Evolutionary conservation across 306 rosid genomes (phyloP).

Genomic region (Vigna angularis): DNA sequence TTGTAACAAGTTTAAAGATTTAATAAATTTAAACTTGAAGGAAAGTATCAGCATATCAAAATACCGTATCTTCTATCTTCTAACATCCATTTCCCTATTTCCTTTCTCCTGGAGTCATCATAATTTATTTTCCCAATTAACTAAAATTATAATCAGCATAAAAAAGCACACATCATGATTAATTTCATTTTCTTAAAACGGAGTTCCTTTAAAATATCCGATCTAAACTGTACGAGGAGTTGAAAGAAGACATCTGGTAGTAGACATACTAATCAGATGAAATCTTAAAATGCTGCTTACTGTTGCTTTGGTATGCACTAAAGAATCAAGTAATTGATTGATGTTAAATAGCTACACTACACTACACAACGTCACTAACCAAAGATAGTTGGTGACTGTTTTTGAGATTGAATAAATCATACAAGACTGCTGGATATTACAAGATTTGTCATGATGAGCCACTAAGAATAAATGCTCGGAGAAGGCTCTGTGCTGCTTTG

Average conservation of each 20-base stretch:
- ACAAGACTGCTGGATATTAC: constrained; percentile 48
- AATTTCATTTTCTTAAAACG: neutral
- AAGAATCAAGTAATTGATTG: constrained; percentile 39
- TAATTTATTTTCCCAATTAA: neutral
- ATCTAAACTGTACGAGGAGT: neutral
- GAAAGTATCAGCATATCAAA: neutral
- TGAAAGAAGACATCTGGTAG: neutral
- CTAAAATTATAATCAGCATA: neutral
- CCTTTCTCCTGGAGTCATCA: neutral
- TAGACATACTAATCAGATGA: neutral
- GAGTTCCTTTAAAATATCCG: neutral
- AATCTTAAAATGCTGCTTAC: neutral
- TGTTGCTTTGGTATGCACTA: constrained; percentile 3
- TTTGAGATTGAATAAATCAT: constrained; percentile 15
- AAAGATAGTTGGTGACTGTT: constrained; percentile 4
- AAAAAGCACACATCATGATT: neutral
- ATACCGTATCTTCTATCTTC: neutral
- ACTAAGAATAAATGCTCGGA: constrained; percentile 90
- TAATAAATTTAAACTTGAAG: neutral
- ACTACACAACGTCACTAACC: constrained; percentile 24
- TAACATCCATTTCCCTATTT: neutral
- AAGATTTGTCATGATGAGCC: constrained; percentile 74
- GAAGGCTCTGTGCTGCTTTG: constrained; percentile 96
- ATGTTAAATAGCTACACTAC: constrained; percentile 31
- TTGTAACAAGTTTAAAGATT: too few relatives aligned